Conservation (phyloP, 805 yeast species). For the Kodamaea neixiangensis region DNA sequence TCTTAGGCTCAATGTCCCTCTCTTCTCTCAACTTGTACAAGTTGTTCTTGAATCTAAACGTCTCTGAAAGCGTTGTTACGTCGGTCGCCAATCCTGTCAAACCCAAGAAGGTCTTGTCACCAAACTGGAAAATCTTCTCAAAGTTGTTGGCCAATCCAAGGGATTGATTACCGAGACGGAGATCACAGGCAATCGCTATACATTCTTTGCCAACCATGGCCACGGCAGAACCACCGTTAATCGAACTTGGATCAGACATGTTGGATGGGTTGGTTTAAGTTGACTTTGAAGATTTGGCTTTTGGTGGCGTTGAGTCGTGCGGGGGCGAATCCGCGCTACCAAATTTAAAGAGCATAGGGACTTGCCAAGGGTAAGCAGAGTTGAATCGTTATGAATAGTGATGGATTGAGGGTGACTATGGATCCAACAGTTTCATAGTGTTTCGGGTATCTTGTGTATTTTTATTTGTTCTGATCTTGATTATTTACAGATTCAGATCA, state of each 20-base stretch:
- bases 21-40: slow-evolving; percentile 90
- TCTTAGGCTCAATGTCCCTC: slow-evolving; percentile 87
- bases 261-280: neutral
- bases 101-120: slow-evolving; percentile 79
- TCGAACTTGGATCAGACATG: slow-evolving; percentile 79
- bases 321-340: neutral
- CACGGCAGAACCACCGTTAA: slow-evolving; percentile 93
- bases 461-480: too few species aligned
- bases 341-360: neutral
- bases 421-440: too few species aligned
- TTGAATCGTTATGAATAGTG: too few species aligned
- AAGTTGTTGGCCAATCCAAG: slow-evolving; percentile 90
- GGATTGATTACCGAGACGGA: slow-evolving; percentile 91
- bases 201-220: slow-evolving; percentile 99
- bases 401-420: too few species aligned
- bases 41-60: slow-evolving; percentile 81
- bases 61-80: slow-evolving; percentile 80
- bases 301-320: slow-evolving; percentile 7
- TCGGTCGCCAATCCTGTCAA: slow-evolving; percentile 95
- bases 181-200: slow-evolving; percentile 95
- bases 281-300: slow-evolving; percentile 1
- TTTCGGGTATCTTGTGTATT: too few species aligned
- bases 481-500: too few species aligned
- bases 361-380: neutral
- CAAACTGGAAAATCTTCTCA: slow-evolving; percentile 87